Evolutionary conservation across 768 basidiomycete genomes (phyloP).

Genomic region (Aureoboletus auriporus): DNA sequence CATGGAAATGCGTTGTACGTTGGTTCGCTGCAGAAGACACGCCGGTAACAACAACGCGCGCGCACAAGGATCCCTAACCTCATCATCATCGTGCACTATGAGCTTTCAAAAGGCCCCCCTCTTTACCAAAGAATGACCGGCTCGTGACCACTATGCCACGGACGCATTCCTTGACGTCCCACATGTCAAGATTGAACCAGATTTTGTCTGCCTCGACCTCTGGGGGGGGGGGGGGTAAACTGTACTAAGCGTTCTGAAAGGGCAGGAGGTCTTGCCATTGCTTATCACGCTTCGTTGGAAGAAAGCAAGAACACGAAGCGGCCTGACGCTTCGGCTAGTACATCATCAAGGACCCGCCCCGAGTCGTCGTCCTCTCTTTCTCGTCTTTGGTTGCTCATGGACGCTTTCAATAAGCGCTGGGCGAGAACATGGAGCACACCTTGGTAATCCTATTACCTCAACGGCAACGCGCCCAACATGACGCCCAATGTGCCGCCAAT

Average conservation of each 20-base stretch:
- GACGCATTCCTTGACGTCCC: slow-evolving; percentile 63
- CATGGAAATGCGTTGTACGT: too few relatives aligned
- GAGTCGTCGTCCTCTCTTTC: neutral
- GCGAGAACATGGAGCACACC: slow-evolving; percentile 67
- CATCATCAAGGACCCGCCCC: too few relatives aligned
- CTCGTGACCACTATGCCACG: slow-evolving; percentile 66
- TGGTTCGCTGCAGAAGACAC: slow-evolving; percentile 51
- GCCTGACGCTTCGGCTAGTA: slow-evolving; percentile 71
- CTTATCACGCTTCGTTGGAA: slow-evolving; percentile 54
- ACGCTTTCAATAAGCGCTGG: slow-evolving; percentile 67
- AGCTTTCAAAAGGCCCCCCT: slow-evolving; percentile 65
- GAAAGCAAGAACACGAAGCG: slow-evolving; percentile 44
- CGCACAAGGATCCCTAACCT: slow-evolving; percentile 53
- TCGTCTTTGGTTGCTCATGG: neutral
- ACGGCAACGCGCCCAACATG: slow-evolving; percentile 49
- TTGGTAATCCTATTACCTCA: slow-evolving; percentile 59
- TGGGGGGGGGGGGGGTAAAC: too few relatives aligned
- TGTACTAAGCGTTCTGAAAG: slow-evolving; percentile 12
- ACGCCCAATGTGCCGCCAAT: slow-evolving; percentile 46
- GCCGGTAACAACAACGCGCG: slow-evolving; percentile 64
- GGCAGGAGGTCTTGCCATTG: slow-evolving; percentile 22
- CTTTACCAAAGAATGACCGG: slow-evolving; percentile 74
- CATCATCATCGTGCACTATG: slow-evolving; percentile 59
- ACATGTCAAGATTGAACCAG: slow-evolving; percentile 42
- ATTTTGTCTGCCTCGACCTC: slow-evolving; percentile 52